phyloP scores from a whole-genome alignment of 129 eudicot genomes.

The Silybum marianum region DNA sequence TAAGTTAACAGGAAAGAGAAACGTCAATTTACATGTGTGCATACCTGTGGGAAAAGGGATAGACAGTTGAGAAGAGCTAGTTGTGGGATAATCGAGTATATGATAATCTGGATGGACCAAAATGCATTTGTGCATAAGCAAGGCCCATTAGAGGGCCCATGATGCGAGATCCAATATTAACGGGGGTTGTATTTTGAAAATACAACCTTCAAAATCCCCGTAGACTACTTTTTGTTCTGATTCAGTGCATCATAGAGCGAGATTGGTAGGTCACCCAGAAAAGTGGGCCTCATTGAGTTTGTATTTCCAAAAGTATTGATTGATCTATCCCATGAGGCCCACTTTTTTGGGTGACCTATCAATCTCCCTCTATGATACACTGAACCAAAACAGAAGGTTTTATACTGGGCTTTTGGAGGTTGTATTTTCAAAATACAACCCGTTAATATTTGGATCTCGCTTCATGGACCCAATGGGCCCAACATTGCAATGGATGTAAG shows the following conservation, averaged over 20 bases:
- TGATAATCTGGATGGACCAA: constrained; percentile 58
- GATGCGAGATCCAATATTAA: constrained; percentile 48
- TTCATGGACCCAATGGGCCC: constrained; percentile 59
- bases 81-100: constrained; percentile 71
- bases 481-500: constrained; percentile 1
- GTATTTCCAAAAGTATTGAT: too few species aligned
- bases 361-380: constrained; percentile 51
- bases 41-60: constrained; percentile 62
- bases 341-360: constrained; percentile 77
- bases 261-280: constrained; percentile 68
- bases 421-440: constrained; percentile 46
- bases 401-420: constrained; percentile 67
- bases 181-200: constrained; percentile 52
- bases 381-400: constrained; percentile 75
- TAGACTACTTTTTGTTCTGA: constrained; percentile 70
- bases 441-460: constrained; percentile 54
- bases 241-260: constrained; percentile 50
- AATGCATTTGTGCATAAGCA: constrained; percentile 55
- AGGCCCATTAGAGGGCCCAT: constrained; percentile 66
- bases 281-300: constrained; percentile 49
- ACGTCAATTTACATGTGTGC: background rate
- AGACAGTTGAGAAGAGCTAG: constrained; percentile 58
- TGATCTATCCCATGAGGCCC: constrained; percentile 33
- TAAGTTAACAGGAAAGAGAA: too few species aligned
- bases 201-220: constrained; percentile 66